A percentile compares a stretch with the other conserved stretches of the same genome.
phyloP scores from a whole-genome alignment of 2,329 filamentous ascomycete species.

The Triangularia setosa region DNA sequence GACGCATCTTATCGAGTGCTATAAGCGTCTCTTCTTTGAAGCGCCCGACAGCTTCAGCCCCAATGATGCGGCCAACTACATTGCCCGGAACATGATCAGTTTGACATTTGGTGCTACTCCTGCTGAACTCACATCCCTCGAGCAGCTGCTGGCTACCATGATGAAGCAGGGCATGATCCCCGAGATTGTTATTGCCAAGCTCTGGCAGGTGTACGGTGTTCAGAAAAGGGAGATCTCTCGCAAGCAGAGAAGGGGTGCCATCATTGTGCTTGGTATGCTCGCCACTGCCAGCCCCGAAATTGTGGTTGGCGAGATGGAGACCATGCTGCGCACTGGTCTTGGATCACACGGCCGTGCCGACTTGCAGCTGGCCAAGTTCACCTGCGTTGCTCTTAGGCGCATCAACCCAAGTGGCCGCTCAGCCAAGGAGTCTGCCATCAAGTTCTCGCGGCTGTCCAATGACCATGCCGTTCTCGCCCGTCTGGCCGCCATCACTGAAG shows the following conservation, averaged over 20 bases:
- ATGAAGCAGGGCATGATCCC: slow-evolving; percentile 89
- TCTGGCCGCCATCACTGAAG: slow-evolving; percentile 79
- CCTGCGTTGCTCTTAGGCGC: slow-evolving; percentile 84
- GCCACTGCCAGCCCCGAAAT: slow-evolving; percentile 90
- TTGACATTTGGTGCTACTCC: slow-evolving; percentile 93
- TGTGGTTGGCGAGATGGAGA: slow-evolving; percentile 90
- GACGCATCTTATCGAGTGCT: slow-evolving; percentile 93
- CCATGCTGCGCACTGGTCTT: slow-evolving; percentile 85
- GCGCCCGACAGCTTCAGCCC: slow-evolving; percentile 82
- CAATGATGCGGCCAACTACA: slow-evolving; percentile 91
- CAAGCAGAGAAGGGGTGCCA: slow-evolving; percentile 84
- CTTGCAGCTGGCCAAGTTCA: slow-evolving; percentile 87
- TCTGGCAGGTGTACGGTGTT: slow-evolving; percentile 97
- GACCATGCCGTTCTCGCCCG: slow-evolving; percentile 83
- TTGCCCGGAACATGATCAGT: slow-evolving; percentile 98
- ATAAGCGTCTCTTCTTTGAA: slow-evolving; percentile 93
- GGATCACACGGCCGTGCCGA: slow-evolving; percentile 76
- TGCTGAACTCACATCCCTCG: slow-evolving; percentile 89
- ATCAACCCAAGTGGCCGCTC: slow-evolving; percentile 84
- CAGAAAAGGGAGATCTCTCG: slow-evolving; percentile 90
- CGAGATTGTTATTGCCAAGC: slow-evolving; percentile 80
- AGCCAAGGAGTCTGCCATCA: slow-evolving; percentile 65
- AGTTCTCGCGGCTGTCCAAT: slow-evolving; percentile 77
- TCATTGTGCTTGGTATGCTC: slow-evolving; percentile 96
- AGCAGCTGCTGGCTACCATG: slow-evolving; percentile 94